Percentiles rank a stretch among this genome's conserved stretches.
Evolutionary conservation across 352 stramenopile species (phyloP).

Genomic region (Phytophthora sp.): DNA sequence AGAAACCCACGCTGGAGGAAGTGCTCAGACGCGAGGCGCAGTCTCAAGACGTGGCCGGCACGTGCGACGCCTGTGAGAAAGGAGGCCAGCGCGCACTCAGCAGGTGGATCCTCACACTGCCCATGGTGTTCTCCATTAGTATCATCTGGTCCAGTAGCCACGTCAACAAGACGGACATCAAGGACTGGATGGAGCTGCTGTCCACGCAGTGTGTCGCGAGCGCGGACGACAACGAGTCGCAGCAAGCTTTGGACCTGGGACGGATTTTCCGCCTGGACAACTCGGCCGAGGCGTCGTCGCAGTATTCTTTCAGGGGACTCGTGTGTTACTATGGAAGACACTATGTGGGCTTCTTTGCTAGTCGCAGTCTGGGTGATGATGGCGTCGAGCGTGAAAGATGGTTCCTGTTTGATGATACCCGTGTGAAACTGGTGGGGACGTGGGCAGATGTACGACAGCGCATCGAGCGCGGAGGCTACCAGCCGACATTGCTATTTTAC

Average conservation of each 20-base stretch:
- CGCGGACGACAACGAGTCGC: conserved; percentile 29
- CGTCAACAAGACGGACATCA: conserved; percentile 72
- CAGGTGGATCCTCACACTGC: conserved; percentile 82
- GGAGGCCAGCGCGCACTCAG: conserved; percentile 53
- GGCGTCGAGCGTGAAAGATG: conserved; percentile 60
- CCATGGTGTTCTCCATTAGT: conserved; percentile 86
- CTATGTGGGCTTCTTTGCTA: conserved; percentile 88
- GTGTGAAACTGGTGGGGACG: conserved; percentile 74
- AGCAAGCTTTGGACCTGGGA: conserved; percentile 71
- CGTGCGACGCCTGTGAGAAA: conserved; percentile 60
- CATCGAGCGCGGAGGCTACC: conserved; percentile 81
- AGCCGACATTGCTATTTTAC: conserved; percentile 85
- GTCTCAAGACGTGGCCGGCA: conserved; percentile 42
- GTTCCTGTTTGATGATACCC: conserved; percentile 88
- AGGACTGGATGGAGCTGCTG: conserved; percentile 72
- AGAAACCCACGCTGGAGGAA: conserved; percentile 55
- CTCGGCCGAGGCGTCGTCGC: conserved; percentile 27
- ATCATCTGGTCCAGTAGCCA: conserved; percentile 83
- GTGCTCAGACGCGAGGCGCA: conserved; percentile 65
- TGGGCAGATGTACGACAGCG: conserved; percentile 77
- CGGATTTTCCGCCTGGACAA: conserved; percentile 74
- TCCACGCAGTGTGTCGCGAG: conserved; percentile 45
- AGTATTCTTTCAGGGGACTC: conserved; percentile 80
- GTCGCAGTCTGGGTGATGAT: conserved; percentile 58
- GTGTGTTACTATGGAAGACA: conserved; percentile 88